phyloP scores from a whole-genome alignment of 257 asterid species.

The Fraxinus excelsior region DNA sequence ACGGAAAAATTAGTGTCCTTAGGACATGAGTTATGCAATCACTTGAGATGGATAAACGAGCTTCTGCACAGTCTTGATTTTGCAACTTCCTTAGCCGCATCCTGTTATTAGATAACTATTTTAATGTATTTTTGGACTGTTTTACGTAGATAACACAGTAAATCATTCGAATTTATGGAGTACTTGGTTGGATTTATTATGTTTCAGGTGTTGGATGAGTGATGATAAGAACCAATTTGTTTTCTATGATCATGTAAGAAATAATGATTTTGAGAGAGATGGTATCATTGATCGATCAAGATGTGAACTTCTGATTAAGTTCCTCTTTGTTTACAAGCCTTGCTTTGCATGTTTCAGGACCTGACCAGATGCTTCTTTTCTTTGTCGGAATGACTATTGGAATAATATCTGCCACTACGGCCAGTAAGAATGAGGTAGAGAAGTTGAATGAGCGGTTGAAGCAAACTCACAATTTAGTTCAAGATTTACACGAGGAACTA shows the following conservation, averaged over 20 bases:
- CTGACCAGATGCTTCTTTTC: slow-evolving; percentile 44
- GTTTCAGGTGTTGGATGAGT: background rate
- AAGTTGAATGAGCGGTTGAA: slow-evolving; percentile 49
- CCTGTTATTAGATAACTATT: too few relatives aligned
- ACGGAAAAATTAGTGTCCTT: background rate
- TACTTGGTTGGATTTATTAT: background rate
- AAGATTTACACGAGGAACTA: slow-evolving; percentile 68
- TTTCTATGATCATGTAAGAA: background rate
- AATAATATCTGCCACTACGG: slow-evolving; percentile 39
- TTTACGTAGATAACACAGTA: too few relatives aligned
- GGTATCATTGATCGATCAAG: background rate
- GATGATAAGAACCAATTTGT: background rate
- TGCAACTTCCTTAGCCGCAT: background rate
- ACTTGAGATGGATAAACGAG: background rate
- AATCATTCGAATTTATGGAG: too few relatives aligned
- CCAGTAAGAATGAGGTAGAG: slow-evolving; percentile 48
- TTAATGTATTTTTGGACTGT: too few relatives aligned
- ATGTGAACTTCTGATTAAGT: background rate
- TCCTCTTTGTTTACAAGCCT: slow-evolving; percentile 4
- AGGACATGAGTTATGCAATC: background rate
- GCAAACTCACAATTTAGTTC: slow-evolving; percentile 52
- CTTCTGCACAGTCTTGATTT: background rate
- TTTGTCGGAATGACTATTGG: slow-evolving; percentile 62
- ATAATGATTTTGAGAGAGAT: background rate
- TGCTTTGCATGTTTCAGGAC: slow-evolving; percentile 34